Conservation (phyloP, 1,139 yeast species). For the Geotrichum candidum region DNA sequence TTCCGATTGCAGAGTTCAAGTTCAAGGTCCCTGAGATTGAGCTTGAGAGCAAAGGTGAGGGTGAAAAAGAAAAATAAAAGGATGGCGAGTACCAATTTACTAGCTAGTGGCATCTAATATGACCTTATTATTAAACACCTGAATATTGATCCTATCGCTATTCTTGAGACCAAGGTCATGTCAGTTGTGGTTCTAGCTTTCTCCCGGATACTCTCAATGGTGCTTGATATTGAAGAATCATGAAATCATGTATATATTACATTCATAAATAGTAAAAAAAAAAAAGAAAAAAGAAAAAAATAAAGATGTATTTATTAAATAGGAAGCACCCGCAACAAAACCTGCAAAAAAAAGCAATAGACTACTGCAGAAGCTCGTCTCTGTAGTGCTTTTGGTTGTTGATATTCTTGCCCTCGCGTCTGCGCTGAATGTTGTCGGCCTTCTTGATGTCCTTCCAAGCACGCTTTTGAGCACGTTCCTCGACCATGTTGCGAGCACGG, state of each 20-base stretch:
- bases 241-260: background rate
- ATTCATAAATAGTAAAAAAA: background rate
- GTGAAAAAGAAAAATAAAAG: background rate
- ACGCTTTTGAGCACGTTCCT: conserved; percentile 60
- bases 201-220: background rate
- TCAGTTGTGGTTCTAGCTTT: no score
- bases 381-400: conserved; percentile 89
- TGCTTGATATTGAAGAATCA: background rate
- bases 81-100: no score
- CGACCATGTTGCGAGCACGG: conserved; percentile 40
- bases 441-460: conserved; percentile 68
- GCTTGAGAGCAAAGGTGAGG: background rate
- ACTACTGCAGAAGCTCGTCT: conserved; percentile 76
- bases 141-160: no score
- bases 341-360: background rate
- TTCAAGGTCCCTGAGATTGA: background rate
- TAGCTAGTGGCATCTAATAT: no score
- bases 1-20: conserved; percentile 14
- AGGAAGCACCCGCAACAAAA: background rate
- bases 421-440: conserved; percentile 63
- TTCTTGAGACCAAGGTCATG: no score
- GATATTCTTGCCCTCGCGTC: conserved; percentile 73
- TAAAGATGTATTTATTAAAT: background rate
- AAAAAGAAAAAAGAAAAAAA: conserved; percentile 2
- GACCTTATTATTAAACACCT: no score